phyloP scores from a whole-genome alignment of 768 basidiomycete genomes.

The Tulasnella sp. region DNA sequence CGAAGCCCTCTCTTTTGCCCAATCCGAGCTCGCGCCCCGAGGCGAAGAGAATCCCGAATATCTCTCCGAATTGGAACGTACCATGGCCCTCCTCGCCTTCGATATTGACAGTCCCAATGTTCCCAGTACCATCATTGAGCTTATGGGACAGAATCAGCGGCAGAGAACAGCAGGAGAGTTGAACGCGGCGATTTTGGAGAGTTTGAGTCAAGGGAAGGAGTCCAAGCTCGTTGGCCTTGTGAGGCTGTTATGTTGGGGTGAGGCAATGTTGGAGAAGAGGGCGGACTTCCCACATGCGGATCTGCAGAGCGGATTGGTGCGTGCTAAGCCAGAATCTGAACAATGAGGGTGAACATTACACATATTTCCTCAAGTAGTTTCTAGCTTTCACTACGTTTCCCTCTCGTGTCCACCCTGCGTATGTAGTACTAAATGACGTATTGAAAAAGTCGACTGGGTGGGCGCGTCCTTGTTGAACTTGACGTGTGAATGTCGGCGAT shows the following conservation, averaged over 20 bases:
- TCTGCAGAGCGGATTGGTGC: constrained; percentile 11
- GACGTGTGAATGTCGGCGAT: too few species aligned
- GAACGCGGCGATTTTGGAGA: constrained; percentile 90
- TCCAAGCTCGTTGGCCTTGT: constrained; percentile 78
- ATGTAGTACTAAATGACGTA: too few species aligned
- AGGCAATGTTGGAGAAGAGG: constrained; percentile 60
- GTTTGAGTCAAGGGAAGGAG: constrained; percentile 83
- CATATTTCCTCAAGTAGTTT: too few species aligned
- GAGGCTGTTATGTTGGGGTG: constrained; percentile 82
- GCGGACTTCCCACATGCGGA: constrained; percentile 70
- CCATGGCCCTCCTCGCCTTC: constrained; percentile 76
- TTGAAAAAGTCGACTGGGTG: too few species aligned
- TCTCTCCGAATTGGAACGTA: constrained; percentile 80
- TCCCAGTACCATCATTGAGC: constrained; percentile 59
- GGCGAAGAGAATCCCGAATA: constrained; percentile 94
- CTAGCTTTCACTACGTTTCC: too few species aligned
- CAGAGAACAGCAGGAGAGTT: constrained; percentile 93
- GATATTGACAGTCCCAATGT: constrained; percentile 28
- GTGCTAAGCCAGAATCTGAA: not conserved
- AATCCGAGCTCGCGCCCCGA: constrained; percentile 85
- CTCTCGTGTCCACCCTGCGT: too few species aligned
- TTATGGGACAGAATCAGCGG: constrained; percentile 78
- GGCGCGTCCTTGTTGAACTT: too few species aligned
- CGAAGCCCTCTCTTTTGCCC: constrained; percentile 84
- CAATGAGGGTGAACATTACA: too few species aligned